phyloP scores from a whole-genome alignment of 1,139 yeast genomes.

The Candida anutae region DNA sequence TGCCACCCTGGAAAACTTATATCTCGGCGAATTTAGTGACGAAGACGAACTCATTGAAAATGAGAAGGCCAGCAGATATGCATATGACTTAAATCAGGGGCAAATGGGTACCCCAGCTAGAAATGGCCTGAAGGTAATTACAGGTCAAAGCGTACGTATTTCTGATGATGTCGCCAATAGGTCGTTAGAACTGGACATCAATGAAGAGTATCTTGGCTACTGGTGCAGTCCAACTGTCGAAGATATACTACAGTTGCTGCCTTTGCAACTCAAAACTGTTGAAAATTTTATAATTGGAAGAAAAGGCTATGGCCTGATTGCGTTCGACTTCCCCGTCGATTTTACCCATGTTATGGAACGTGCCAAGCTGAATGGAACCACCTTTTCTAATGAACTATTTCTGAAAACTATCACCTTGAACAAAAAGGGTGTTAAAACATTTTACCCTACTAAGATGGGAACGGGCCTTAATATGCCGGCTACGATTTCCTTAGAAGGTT shows the following conservation, averaged over 20 bases:
- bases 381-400: conserved; percentile 33
- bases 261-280: conserved; percentile 47
- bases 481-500: conserved; percentile 64
- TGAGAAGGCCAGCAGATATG: conserved; percentile 8
- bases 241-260: conserved; percentile 40
- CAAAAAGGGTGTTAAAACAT: conserved; percentile 51
- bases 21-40: conserved; percentile 13
- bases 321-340: conserved; percentile 68
- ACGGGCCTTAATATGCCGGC: conserved; percentile 80
- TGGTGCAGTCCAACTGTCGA: conserved; percentile 74
- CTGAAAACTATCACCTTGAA: conserved; percentile 54
- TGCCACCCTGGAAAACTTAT: conserved; percentile 10
- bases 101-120: conserved; percentile 1
- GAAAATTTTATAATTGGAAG: conserved; percentile 74
- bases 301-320: conserved; percentile 65
- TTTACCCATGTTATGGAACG: conserved; percentile 28
- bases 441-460: conserved; percentile 32
- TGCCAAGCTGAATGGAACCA: conserved; percentile 23
- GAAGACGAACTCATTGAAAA: conserved; percentile 13
- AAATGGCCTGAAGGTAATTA: conserved; percentile 3
- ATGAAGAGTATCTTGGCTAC: conserved; percentile 44
- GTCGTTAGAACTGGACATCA: neutral
- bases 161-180: conserved; percentile 1
- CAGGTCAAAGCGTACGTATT: conserved; percentile 7
- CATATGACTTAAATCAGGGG: conserved; percentile 8